phyloP scores from a whole-genome alignment of 495 filamentous ascomycete species.

The Penicillium paradoxum region DNA sequence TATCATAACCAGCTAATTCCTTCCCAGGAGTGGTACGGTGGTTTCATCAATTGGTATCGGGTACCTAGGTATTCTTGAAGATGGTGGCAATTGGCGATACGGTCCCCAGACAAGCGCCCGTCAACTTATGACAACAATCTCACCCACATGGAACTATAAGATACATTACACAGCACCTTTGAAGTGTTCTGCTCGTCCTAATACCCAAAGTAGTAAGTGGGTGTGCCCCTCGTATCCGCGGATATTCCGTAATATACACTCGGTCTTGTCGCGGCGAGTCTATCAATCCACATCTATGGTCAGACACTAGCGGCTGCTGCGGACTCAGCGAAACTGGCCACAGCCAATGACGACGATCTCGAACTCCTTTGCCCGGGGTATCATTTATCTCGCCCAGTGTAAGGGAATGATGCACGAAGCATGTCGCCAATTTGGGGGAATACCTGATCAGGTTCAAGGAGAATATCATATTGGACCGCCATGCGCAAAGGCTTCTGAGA shows the following conservation, averaged over 20 bases:
- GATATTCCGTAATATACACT: not conserved
- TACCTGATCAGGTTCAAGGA: not conserved
- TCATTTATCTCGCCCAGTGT: slow-evolving; percentile 1
- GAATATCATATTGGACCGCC: not conserved
- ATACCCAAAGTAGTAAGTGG: too few species aligned
- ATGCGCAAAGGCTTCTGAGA: not conserved
- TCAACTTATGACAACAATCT: too few species aligned
- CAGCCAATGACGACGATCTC: slow-evolving; percentile 4
- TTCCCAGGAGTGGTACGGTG: too few species aligned
- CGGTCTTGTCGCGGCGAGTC: not conserved
- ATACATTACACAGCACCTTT: too few species aligned
- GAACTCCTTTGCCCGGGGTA: not conserved
- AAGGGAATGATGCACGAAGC: not conserved
- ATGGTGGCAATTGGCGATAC: too few species aligned
- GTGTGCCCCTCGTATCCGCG: too few species aligned
- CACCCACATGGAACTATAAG: too few species aligned
- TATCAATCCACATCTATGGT: slow-evolving; percentile 2
- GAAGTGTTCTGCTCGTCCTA: too few species aligned
- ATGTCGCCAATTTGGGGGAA: not conserved
- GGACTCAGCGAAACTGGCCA: not conserved
- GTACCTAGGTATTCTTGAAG: too few species aligned
- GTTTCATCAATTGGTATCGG: too few species aligned
- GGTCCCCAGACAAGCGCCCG: too few species aligned
- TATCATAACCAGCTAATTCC: too few species aligned
- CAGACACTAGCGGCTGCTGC: slow-evolving; percentile 8